These are phyloP conservation scores for Cryphonectria carpinicola DNA, from an alignment of 2,329 filamentous ascomycete species.

Conservation along the genomic window DNA sequence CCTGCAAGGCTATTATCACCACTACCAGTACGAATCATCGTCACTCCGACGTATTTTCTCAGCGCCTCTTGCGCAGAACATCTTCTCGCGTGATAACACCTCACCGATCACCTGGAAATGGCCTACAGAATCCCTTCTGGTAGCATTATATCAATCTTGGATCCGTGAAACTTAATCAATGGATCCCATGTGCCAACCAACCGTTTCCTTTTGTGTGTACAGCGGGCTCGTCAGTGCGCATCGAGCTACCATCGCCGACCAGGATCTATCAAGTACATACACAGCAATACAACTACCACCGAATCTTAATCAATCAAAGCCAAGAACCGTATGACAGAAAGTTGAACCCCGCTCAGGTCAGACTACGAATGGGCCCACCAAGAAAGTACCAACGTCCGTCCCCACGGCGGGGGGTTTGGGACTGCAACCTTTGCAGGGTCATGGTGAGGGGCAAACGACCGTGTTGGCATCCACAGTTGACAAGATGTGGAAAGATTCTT, in stretches of 20 bases:
- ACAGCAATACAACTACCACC: neutral
- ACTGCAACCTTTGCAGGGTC: neutral
- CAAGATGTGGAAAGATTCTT: neutral
- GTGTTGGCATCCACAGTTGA: neutral
- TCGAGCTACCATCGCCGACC: neutral
- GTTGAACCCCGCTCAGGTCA: neutral
- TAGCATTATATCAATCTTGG: neutral
- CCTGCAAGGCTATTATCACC: neutral
- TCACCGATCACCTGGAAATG: neutral
- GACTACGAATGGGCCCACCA: neutral
- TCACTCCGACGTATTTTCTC: neutral
- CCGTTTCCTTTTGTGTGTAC: neutral
- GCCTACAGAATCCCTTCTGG: neutral
- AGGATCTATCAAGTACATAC: neutral
- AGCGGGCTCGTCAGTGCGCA: neutral
- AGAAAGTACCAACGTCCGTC: neutral
- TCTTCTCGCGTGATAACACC: neutral
- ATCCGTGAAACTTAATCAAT: neutral
- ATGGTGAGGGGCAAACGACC: neutral
- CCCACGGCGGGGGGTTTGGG: neutral
- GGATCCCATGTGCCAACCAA: neutral
- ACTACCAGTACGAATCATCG: neutral
- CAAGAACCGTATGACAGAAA: neutral
- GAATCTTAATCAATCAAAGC: neutral
- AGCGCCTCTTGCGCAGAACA: neutral